These are phyloP conservation scores for Talaromyces adpressus DNA, from an alignment of 495 filamentous ascomycete genomes.

Conservation along the genomic window DNA sequence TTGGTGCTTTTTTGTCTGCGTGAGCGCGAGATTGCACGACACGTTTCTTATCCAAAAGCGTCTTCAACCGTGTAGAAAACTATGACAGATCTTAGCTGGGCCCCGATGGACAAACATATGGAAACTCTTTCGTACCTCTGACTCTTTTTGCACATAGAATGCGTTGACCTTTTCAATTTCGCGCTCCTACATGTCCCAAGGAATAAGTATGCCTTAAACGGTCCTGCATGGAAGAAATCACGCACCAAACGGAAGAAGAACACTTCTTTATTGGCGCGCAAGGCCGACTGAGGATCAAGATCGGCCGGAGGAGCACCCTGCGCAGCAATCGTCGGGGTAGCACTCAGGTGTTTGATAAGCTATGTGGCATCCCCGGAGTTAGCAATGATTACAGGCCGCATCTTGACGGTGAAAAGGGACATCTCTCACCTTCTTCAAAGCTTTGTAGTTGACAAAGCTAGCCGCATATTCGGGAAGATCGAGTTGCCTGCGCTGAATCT, in stretches of 20 bases:
- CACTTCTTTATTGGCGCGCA: slow-evolving; percentile 95
- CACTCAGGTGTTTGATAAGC: slow-evolving; percentile 97
- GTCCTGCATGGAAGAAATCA: background rate
- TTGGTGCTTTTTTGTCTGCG: slow-evolving; percentile 72
- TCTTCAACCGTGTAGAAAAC: slow-evolving; percentile 88
- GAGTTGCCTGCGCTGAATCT: slow-evolving; percentile 96
- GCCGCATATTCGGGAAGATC: slow-evolving; percentile 98
- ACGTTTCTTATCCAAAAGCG: slow-evolving; percentile 89
- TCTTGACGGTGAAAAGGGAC: too few species aligned
- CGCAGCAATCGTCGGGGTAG: slow-evolving; percentile 73
- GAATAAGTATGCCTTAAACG: background rate
- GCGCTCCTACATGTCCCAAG: slow-evolving; percentile 59
- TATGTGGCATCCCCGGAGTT: slow-evolving; percentile 3
- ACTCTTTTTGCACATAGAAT: slow-evolving; percentile 97
- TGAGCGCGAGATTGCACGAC: slow-evolving; percentile 70
- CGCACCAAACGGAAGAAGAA: slow-evolving; percentile 96
- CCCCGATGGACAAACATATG: background rate
- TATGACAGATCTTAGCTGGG: slow-evolving; percentile 25
- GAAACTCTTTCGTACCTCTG: slow-evolving; percentile 58
- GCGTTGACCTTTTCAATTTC: slow-evolving; percentile 98
- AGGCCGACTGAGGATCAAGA: slow-evolving; percentile 74
- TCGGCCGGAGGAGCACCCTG: slow-evolving; percentile 54
- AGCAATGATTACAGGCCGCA: background rate
- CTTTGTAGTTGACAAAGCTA: slow-evolving; percentile 99
- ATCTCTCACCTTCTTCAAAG: slow-evolving; percentile 78